A percentile compares a stretch with the other conserved stretches of the same genome.
These are phyloP conservation scores for Phylloporus sp. DNA, from an alignment of 768 basidiomycete species.

Conservation along the genomic window DNA sequence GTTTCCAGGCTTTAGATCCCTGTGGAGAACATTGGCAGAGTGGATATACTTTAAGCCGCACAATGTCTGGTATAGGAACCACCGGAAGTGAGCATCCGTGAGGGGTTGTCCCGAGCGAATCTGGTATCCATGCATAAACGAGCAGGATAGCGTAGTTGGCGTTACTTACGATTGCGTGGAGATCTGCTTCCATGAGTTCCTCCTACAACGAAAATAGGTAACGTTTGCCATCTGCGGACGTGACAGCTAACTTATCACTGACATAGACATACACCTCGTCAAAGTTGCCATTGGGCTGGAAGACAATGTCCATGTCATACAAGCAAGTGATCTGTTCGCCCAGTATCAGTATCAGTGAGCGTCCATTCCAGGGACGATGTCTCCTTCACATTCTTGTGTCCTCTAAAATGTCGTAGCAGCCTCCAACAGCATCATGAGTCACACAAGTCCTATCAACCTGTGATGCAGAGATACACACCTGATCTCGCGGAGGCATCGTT, in stretches of 20 bases:
- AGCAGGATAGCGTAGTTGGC: not conserved
- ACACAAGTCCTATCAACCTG: not conserved
- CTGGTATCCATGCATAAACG: constrained; percentile 35
- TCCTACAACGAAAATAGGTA: constrained; percentile 56
- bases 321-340: constrained; percentile 79
- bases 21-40: constrained; percentile 95
- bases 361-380: constrained; percentile 29
- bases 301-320: constrained; percentile 98
- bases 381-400: constrained; percentile 86
- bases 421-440: constrained; percentile 37
- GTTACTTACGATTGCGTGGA: constrained; percentile 87
- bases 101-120: constrained; percentile 85
- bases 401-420: constrained; percentile 94
- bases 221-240: not conserved
- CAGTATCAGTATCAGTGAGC: constrained; percentile 8
- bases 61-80: constrained; percentile 96
- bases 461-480: constrained; percentile 57
- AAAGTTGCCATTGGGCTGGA: constrained; percentile 87
- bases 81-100: constrained; percentile 90
- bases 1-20: constrained; percentile 94
- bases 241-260: constrained; percentile 25
- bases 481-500: constrained; percentile 94
- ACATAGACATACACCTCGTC: constrained; percentile 96
- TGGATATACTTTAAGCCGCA: constrained; percentile 99
- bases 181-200: constrained; percentile 99